Conservation (phyloP, 164 flowering plant genomes). For the Nelumbo lutea region DNA sequence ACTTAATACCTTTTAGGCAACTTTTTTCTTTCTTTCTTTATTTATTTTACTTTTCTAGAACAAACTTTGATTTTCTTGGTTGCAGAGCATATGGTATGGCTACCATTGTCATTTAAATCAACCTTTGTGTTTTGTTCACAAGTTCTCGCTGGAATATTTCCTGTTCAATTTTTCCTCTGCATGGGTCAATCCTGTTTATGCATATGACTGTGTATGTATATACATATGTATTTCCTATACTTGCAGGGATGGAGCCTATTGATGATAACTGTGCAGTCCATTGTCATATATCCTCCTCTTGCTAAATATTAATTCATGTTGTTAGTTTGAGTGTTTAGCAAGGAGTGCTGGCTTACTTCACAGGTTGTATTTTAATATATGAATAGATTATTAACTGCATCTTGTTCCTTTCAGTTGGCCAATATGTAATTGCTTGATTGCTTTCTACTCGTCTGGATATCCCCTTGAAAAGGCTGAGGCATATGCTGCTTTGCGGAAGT, state of each 20-base stretch:
- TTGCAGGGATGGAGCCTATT: neutral
- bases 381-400: slow-evolving; percentile 4
- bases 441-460: slow-evolving; percentile 94
- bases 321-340: neutral
- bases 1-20: too few species aligned
- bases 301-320: neutral
- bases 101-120: too few species aligned
- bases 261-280: neutral
- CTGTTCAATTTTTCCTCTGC: too few species aligned
- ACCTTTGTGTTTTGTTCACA: too few species aligned
- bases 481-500: slow-evolving; percentile 88
- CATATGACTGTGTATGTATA: too few species aligned
- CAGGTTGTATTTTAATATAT: neutral
- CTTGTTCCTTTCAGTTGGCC: slow-evolving; percentile 78
- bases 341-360: neutral
- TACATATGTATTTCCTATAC: neutral
- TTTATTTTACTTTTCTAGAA: too few species aligned
- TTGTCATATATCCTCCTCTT: neutral
- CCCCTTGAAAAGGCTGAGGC: slow-evolving; percentile 94
- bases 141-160: too few species aligned
- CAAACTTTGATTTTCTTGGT: too few species aligned
- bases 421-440: slow-evolving; percentile 92
- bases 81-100: too few species aligned
- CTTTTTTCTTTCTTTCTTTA: too few species aligned
- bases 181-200: too few species aligned